Conservation (phyloP, 2,329 filamentous ascomycete species). For the Clonostachys sp. region DNA sequence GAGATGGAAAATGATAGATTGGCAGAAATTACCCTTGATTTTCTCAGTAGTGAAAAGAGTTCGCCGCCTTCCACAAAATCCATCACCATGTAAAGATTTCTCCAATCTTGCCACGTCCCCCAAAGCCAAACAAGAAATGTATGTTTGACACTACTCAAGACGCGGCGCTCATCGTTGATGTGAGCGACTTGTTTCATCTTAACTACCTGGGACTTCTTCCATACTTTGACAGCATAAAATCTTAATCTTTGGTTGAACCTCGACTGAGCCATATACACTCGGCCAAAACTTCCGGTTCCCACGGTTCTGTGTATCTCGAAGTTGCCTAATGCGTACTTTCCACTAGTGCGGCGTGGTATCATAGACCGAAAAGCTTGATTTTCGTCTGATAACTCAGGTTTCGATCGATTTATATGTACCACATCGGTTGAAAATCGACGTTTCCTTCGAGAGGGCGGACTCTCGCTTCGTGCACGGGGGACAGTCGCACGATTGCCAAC, state of each 20-base stretch:
- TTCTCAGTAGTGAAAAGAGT: conserved; percentile 89
- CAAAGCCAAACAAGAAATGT: conserved; percentile 96
- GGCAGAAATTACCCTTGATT: conserved; percentile 68
- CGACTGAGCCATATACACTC: conserved; percentile 94
- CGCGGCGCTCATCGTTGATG: conserved; percentile 94
- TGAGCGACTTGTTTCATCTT: conserved; percentile 99
- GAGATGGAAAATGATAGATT: not conserved
- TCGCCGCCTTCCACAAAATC: conserved; percentile 99
- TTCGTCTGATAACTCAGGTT: too few relatives aligned
- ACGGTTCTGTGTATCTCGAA: conserved; percentile 88
- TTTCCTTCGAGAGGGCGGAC: too few relatives aligned
- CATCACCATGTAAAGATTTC: conserved; percentile 99
- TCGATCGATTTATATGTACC: too few relatives aligned
- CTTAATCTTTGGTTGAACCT: conserved; percentile 96
- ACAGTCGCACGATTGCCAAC: too few relatives aligned
- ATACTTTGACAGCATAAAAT: conserved; percentile 98
- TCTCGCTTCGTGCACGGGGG: too few relatives aligned
- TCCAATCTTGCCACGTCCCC: conserved; percentile 95
- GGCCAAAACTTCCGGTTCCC: conserved; percentile 93
- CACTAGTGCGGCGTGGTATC: conserved; percentile 70
- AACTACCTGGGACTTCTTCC: conserved; percentile 97
- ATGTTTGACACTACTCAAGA: conserved; percentile 96
- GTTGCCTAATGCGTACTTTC: conserved; percentile 91
- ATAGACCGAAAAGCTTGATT: too few relatives aligned
- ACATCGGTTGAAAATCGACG: too few relatives aligned